Conservation (phyloP, 495 filamentous ascomycete genomes). For the Articulospora tetracladia region DNA sequence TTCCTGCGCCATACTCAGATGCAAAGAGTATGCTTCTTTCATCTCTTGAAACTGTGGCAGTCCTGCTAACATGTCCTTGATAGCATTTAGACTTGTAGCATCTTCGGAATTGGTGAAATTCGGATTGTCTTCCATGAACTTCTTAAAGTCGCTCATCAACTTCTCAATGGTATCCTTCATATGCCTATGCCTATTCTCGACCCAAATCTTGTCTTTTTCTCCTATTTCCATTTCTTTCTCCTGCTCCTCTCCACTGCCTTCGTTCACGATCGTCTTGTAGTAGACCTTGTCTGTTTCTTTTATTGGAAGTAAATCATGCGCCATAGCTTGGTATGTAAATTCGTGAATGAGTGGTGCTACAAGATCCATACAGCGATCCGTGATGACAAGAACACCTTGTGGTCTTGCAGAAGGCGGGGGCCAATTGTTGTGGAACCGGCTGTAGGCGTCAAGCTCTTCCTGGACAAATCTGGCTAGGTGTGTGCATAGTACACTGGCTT, state of each 20-base stretch:
- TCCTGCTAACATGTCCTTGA: constrained; percentile 95
- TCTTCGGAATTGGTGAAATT: constrained; percentile 76
- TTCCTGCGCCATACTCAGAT: constrained; percentile 96
- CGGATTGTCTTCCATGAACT: constrained; percentile 87
- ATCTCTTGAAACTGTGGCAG: constrained; percentile 91
- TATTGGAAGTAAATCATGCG: constrained; percentile 84
- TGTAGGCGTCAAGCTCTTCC: constrained; percentile 81
- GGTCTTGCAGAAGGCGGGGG: constrained; percentile 78
- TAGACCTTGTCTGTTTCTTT: constrained; percentile 83
- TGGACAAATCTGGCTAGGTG: constrained; percentile 92
- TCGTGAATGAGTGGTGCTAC: constrained; percentile 86
- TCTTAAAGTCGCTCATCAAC: constrained; percentile 86
- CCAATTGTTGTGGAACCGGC: constrained; percentile 75
- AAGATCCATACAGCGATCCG: constrained; percentile 89
- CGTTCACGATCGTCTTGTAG: constrained; percentile 74
- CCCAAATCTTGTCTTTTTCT: constrained; percentile 90
- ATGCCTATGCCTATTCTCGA: constrained; percentile 86
- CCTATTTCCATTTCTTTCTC: constrained; percentile 85
- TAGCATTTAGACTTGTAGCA: constrained; percentile 75
- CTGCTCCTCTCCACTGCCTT: constrained; percentile 61
- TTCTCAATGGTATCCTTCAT: constrained; percentile 98
- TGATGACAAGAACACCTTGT: constrained; percentile 77
- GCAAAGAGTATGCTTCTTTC: constrained; percentile 92
- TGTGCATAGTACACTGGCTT: constrained; percentile 79
- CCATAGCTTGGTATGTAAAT: constrained; percentile 98